Base-by-base conservation (phyloP, 1,139 yeast species). In the Yamadazyma dushanensis region DNA sequence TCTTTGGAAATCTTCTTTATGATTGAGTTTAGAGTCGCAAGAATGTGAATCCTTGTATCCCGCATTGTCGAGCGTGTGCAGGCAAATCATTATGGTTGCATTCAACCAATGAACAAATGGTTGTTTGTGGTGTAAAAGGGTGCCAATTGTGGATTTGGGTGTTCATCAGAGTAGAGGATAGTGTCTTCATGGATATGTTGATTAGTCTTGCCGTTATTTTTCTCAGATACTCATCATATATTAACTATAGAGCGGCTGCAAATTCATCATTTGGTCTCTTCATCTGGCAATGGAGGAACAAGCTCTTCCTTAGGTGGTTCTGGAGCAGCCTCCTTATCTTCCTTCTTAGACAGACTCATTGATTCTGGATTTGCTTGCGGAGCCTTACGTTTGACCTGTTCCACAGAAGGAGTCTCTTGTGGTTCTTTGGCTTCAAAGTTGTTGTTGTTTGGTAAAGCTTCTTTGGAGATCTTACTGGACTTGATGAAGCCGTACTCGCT, bases 401-500 rank as follows among this genome's bases (percentile, higher is more conserved):
- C 21, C 10, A 29, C 38, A 3, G 41, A 39, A 17, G 44, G 44
- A 14, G 65, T 56, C 39, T 58, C 62, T 31, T 53, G 47, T 10
- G 60, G 53, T 39, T 54, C 57, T 13, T 53, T 52, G 15, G 38
- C 39, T 21, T 51, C 56, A 7, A 42, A 29, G 17, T 39, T 33
- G 19, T 37, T 39, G 9, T 20, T 31, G 27, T 44, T 43, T 9
- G 45, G 46, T 30, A 43, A 29, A 15, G 50, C 38, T 28, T 35
- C 15, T 23, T 37, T 19, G 29, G 43, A 20, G 31, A 35, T 7
- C 42, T 19, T 31, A 37, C 40, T 35, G n/a, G 43, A 38, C 8
- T 38, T 36, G 11, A 49, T 40, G 23, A 41, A 41, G 6, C 46
- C 40, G 46, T 69, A 70, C 16, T 63, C 60, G 18, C 53, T 47